These are phyloP conservation scores for Protostelium mycophagum DNA, from an alignment of 78 protist species.

Conservation along the genomic window DNA sequence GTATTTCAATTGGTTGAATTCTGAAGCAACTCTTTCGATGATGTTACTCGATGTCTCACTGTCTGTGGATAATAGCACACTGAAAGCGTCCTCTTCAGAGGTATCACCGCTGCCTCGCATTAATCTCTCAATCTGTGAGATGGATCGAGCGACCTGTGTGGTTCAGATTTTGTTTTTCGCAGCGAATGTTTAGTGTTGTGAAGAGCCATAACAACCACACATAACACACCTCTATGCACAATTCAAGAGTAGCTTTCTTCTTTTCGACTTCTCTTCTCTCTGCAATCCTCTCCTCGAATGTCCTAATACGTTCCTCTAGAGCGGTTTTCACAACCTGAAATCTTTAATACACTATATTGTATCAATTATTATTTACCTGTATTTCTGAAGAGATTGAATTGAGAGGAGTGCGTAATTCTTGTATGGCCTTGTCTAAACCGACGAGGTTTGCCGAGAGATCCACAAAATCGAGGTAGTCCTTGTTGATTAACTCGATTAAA, in stretches of 20 bases:
- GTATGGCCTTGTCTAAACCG: slow-evolving; percentile 26
- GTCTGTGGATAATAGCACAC: background rate
- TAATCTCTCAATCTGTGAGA: background rate
- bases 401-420: background rate
- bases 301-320: background rate
- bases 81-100: background rate
- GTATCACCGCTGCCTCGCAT: background rate
- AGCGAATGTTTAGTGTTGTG: background rate
- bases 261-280: background rate
- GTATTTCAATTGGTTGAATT: slow-evolving; percentile 27
- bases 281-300: background rate
- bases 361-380: background rate
- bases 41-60: background rate
- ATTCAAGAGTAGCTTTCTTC: background rate
- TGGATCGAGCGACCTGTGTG: background rate
- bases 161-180: background rate
- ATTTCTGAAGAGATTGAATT: background rate
- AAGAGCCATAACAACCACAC: background rate
- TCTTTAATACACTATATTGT: background rate
- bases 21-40: slow-evolving; percentile 30
- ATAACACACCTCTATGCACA: background rate
- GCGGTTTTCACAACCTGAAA: background rate
- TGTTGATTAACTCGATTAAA: slow-evolving; percentile 48
- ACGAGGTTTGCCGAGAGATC: slow-evolving; percentile 22
- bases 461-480: slow-evolving; percentile 44